Conservation (phyloP, 306 rosid genomes). For the Cicer arietinum region DNA sequence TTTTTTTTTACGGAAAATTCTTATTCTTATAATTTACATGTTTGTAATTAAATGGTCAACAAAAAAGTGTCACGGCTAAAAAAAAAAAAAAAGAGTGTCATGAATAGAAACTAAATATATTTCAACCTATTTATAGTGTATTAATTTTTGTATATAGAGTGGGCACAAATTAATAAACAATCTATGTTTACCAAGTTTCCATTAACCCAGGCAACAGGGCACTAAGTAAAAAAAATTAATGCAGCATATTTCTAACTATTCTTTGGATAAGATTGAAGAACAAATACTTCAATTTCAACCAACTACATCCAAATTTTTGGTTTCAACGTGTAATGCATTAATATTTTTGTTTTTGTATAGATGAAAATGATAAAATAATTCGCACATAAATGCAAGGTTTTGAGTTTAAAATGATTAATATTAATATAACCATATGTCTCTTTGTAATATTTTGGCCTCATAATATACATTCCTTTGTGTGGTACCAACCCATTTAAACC, state of each 20-base stretch:
- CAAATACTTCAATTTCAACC: neutral
- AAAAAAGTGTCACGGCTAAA: no score
- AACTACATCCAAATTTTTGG: neutral
- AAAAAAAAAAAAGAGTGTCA: neutral
- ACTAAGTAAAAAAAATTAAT: neutral
- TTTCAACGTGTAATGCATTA: no score
- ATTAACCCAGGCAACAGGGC: constrained; percentile 3
- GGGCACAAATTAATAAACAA: neutral
- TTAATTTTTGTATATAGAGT: neutral
- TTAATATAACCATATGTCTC: constrained; percentile 13
- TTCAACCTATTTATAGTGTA: neutral
- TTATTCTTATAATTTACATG: no score
- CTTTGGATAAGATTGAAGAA: neutral
- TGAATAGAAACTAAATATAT: neutral
- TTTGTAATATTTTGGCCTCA: neutral
- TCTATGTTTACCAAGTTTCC: neutral
- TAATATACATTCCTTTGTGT: neutral
- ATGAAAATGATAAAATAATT: no score
- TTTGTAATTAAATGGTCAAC: no score
- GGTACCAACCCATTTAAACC: constrained; percentile 12
- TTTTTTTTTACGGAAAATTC: no score
- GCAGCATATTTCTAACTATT: neutral
- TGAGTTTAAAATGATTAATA: neutral
- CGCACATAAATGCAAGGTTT: no score
- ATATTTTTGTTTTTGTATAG: no score